phyloP scores from a whole-genome alignment of 768 basidiomycete genomes.

The Russula abietina region DNA sequence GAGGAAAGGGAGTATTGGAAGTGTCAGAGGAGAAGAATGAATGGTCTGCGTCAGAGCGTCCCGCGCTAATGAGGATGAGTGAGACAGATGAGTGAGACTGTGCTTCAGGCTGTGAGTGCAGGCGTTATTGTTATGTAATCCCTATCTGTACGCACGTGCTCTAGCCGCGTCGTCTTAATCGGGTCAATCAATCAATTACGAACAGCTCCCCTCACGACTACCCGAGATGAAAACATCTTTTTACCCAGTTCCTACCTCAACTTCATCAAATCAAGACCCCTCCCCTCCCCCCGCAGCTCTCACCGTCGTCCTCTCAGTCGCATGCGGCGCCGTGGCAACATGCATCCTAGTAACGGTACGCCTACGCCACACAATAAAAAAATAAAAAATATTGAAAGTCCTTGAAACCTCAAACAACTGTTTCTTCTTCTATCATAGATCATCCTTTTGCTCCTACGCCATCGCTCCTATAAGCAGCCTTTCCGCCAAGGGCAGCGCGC shows the following conservation, averaged over 20 bases:
- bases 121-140: too few species aligned
- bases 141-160: neutral
- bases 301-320: slow-evolving; percentile 1
- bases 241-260: neutral
- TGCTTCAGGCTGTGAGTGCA: too few species aligned
- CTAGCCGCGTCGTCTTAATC: slow-evolving; percentile 1
- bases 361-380: neutral
- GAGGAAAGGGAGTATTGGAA: neutral
- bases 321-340: slow-evolving; percentile 3
- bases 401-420: neutral
- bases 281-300: neutral
- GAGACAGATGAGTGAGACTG: neutral
- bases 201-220: too few species aligned
- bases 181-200: neutral
- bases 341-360: slow-evolving; percentile 4
- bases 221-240: neutral
- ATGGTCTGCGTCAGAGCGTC: neutral
- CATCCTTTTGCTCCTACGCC: slow-evolving; percentile 10
- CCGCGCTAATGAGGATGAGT: neutral
- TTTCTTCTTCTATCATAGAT: neutral
- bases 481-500: neutral
- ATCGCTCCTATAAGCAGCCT: slow-evolving; percentile 1
- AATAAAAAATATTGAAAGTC: too few species aligned
- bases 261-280: neutral
- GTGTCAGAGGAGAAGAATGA: neutral